Evolutionary conservation across 176 grass and related monocot genomes (phyloP), one percentile per base, ranked within the genome.

Genomic region (Chrysopogon serrulatus): DNA sequence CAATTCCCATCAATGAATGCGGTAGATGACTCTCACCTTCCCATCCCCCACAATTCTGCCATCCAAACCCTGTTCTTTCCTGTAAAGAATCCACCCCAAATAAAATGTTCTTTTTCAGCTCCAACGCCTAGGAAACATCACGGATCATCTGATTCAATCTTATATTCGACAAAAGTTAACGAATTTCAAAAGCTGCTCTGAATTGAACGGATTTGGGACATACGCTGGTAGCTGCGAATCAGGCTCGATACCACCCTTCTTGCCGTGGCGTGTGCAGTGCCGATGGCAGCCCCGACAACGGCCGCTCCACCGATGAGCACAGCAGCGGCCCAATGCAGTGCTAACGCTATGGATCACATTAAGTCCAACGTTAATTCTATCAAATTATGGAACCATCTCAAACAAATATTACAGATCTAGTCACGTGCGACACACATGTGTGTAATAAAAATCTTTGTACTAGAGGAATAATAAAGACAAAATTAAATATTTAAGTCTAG

Each of bases 1-100:
- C n/a, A n/a, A n/a, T n/a, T n/a, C n/a, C n/a, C n/a, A n/a, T n/a
- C n/a, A n/a, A n/a, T n/a, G n/a, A n/a, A n/a, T n/a, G n/a, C n/a
- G n/a, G n/a, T n/a, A n/a, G n/a, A n/a, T n/a, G n/a, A n/a, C 2
- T 24, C 74, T 37, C 82, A 89, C 87, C 87, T 89, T 71, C 39
- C 43, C 82, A 4, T 76, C 78, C 69, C 80, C 82, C 39, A 76
- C 77, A 4, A 63, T 41, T 74, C 69, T 62, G 17, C 51, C 77
- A 51, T 42, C 82, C 40, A 33, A 47, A 70, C 10, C 70, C 27
- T 34, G 24, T 0, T 40, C 69, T 30, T 74, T 70, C 37, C 87
- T 89, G 82, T 48, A 30, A 70, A n/a, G n/a, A 84, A n/a, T 74
- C 34, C 10, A 57, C 21, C 74, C 30, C 33, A 32, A 42, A 60